Evolutionary conservation across 495 filamentous ascomycete genomes (phyloP).

Genomic region (Wilcoxina mikolae): DNA sequence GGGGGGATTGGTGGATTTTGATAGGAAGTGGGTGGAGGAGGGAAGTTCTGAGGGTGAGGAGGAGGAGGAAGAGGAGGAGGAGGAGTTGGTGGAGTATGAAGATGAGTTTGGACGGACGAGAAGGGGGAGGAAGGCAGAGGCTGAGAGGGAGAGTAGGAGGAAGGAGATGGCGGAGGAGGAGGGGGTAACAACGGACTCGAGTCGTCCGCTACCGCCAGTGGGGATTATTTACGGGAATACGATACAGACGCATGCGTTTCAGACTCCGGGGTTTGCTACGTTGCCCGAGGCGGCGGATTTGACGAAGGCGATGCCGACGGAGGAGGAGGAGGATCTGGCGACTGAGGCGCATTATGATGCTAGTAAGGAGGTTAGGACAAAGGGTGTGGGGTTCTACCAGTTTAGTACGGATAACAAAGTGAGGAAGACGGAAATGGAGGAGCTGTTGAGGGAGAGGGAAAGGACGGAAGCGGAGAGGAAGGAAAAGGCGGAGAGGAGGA

Average conservation of each 20-base stretch:
- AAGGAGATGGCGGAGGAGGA: conserved; percentile 30
- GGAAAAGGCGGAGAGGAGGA: conserved; percentile 37
- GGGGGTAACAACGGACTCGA: conserved; percentile 36
- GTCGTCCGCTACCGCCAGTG: conserved; percentile 44
- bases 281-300: conserved; percentile 9
- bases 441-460: conserved; percentile 46
- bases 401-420: conserved; percentile 58
- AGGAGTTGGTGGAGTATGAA: conserved; percentile 60
- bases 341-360: conserved; percentile 80
- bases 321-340: conserved; percentile 44
- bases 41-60: conserved; percentile 28
- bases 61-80: conserved; percentile 34
- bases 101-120: conserved; percentile 82
- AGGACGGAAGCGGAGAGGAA: conserved; percentile 52
- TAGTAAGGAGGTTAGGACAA: conserved; percentile 60
- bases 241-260: conserved; percentile 67
- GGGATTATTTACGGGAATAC: conserved; percentile 72
- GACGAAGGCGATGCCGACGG: conserved; percentile 1
- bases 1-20: conserved; percentile 67
- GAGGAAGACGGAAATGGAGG: conserved; percentile 60
- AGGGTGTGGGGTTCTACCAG: conserved; percentile 78
- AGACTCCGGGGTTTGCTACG: conserved; percentile 32
- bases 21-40: conserved; percentile 77
- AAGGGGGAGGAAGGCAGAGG: conserved; percentile 48
- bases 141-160: conserved; percentile 39